These are phyloP conservation scores for Moricandia arvensis DNA, from an alignment of 345 rosid genomes.

Conservation along the genomic window DNA sequence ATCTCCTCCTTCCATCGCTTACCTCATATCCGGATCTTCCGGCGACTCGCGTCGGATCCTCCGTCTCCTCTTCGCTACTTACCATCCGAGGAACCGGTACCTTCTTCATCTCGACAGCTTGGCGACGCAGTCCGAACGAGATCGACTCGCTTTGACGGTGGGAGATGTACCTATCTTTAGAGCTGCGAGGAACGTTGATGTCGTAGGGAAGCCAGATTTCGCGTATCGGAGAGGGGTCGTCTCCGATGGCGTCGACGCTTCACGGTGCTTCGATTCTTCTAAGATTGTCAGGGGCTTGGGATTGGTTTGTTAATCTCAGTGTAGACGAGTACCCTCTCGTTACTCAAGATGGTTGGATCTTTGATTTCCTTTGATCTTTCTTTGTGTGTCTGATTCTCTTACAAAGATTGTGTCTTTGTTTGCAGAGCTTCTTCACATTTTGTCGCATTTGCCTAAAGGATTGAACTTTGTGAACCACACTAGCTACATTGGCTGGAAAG, in stretches of 20 bases:
- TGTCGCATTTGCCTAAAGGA: slow-evolving; percentile 78
- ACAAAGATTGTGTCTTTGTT: slow-evolving; percentile 5
- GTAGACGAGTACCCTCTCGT: slow-evolving; percentile 88
- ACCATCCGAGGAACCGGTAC: slow-evolving; percentile 83
- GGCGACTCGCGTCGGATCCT: slow-evolving; percentile 67
- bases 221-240: slow-evolving; percentile 75
- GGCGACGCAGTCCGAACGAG: slow-evolving; percentile 68
- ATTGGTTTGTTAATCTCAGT: slow-evolving; percentile 75
- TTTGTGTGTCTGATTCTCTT: neutral
- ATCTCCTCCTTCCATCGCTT: slow-evolving; percentile 71
- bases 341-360: slow-evolving; percentile 76
- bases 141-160: slow-evolving; percentile 54
- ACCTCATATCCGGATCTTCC: slow-evolving; percentile 70
- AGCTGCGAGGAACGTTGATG: slow-evolving; percentile 84
- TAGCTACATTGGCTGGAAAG: slow-evolving; percentile 94
- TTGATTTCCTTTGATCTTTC: neutral
- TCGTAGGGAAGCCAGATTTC: slow-evolving; percentile 80
- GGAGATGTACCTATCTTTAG: slow-evolving; percentile 59
- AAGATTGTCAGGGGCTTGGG: slow-evolving; percentile 68
- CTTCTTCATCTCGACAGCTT: slow-evolving; percentile 78
- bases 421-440: slow-evolving; percentile 92
- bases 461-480: slow-evolving; percentile 82
- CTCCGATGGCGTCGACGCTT: slow-evolving; percentile 71
- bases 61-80: slow-evolving; percentile 69
- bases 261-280: slow-evolving; percentile 90